Conservation (phyloP, 352 stramenopile genomes). For the Phytophthora niederhauseri region DNA sequence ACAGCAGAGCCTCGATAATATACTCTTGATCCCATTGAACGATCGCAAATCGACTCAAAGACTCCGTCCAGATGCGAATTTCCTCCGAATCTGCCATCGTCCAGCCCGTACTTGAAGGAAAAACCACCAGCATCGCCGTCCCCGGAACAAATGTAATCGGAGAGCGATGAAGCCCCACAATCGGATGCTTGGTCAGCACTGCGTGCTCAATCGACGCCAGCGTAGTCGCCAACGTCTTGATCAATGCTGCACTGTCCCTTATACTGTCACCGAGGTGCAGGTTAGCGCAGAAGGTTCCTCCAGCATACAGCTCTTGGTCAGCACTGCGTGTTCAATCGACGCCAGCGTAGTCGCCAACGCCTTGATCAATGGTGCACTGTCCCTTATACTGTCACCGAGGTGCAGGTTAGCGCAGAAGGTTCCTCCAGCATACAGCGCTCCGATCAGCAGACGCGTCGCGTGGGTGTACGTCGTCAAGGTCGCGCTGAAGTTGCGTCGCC, state of each 20-base stretch:
- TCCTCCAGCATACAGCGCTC: slow-evolving; percentile 46
- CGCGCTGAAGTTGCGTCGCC: slow-evolving; percentile 45
- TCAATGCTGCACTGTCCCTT: slow-evolving; percentile 10
- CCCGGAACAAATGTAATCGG: slow-evolving; percentile 43
- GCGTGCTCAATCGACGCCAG: slow-evolving; percentile 43
- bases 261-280: slow-evolving; percentile 19
- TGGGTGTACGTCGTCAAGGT: slow-evolving; percentile 34
- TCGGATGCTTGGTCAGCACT: slow-evolving; percentile 37
- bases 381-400: slow-evolving; percentile 2
- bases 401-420: slow-evolving; percentile 38
- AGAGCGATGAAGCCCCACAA: slow-evolving; percentile 36
- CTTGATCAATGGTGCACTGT: slow-evolving; percentile 28
- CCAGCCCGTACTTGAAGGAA: slow-evolving; percentile 3
- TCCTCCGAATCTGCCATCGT: slow-evolving; percentile 12
- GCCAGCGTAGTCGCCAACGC: slow-evolving; percentile 30
- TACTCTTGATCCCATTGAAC: slow-evolving; percentile 33
- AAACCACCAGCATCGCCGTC: slow-evolving; percentile 42
- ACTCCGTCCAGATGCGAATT: slow-evolving; percentile 25
- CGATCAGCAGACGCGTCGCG: slow-evolving; percentile 46
- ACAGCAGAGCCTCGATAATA: slow-evolving; percentile 44
- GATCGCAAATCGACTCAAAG: slow-evolving; percentile 38
- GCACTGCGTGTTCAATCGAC: slow-evolving; percentile 42
- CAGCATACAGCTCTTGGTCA: slow-evolving; percentile 44
- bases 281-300: slow-evolving; percentile 42
- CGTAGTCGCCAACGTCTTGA: slow-evolving; percentile 35